A percentile compares a stretch with the other conserved stretches of the same genome.
phyloP scores from a whole-genome alignment of 352 stramenopile genomes.

The Pythium guiyangense region DNA sequence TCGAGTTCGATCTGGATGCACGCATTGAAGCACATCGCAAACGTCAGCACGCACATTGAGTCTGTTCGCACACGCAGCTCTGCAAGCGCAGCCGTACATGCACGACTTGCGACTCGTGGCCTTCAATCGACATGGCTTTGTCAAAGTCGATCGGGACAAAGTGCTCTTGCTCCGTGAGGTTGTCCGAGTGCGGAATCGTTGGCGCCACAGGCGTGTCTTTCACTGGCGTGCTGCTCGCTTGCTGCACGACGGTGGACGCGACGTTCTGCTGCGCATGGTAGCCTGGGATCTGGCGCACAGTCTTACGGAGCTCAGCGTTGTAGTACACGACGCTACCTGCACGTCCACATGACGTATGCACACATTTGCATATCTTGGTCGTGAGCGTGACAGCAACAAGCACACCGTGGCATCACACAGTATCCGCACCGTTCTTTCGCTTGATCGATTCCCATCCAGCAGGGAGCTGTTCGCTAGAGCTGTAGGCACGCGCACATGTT shows the following conservation, averaged over 20 bases:
- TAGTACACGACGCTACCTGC: conserved; percentile 64
- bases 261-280: conserved; percentile 10
- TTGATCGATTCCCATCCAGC: conserved; percentile 59
- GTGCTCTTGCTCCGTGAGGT: conserved; percentile 45
- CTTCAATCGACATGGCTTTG: conserved; percentile 71
- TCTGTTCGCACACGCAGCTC: not conserved
- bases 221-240: not conserved
- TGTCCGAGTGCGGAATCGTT: conserved; percentile 17
- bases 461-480: conserved; percentile 17
- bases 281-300: conserved; percentile 44
- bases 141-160: conserved; percentile 82
- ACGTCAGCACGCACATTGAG: not conserved
- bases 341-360: conserved; percentile 5
- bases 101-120: conserved; percentile 84
- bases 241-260: not conserved
- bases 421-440: conserved; percentile 42
- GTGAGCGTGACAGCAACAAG: not conserved
- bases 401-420: not conserved
- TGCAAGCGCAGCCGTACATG: conserved; percentile 30
- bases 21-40: not conserved
- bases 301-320: conserved; percentile 57
- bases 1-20: conserved; percentile 70
- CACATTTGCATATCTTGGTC: not conserved
- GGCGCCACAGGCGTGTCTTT: conserved; percentile 10
- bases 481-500: not conserved